Base-by-base conservation (phyloP, 768 basidiomycete species). In the Lanmaoa pseudosensibilis region DNA sequence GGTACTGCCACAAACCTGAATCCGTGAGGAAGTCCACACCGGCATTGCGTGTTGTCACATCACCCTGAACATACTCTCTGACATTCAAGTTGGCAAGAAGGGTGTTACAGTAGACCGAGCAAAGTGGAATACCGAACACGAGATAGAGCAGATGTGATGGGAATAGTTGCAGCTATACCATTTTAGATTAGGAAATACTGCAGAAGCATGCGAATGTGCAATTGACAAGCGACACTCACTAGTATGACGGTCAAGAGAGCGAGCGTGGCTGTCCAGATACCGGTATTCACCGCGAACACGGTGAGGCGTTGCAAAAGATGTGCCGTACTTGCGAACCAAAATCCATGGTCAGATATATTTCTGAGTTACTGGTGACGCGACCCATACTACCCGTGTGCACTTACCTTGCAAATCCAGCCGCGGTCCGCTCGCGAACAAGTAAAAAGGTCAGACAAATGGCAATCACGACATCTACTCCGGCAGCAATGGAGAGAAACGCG, bases 221-320 rank as follows among this genome's bases (percentile, higher is more conserved):
- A n/a, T 9, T 11, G 47, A 48, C 10, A 18, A 25, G 23, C 34
- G 16, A 11, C 82, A 84, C 37, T 41, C 58, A 60, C 86, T 78
- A 13, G 80, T 79, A 55, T 81, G 9, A 47, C 0, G 2, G 46
- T 69, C 4, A 79, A 77, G 66, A 84, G 82, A 6, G 77, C 70
- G 5, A 64, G 68, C 0, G 79, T 79, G 57, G 85, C 83, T 16
- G 82, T 75, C 15, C 78, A 80, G 12, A 83, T 76, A 1, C 81
- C 75, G 5, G 55, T 50, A 19, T 52, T 50, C 9, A 55, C 46
- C 1, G 55, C 46, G 27, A 61, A 61, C 7, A 65, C 8, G 0
- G 4, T 46, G 7, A 65, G 52, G 18, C 55, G 55, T 38, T 55
- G 55, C 5, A 64, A 46, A n/a, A 64, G 2, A 12, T 53, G 38